Percentiles rank a stretch among this genome's conserved stretches.
These are phyloP conservation scores for Kuraishia hungarica DNA, from an alignment of 805 yeast species.

Conservation along the genomic window DNA sequence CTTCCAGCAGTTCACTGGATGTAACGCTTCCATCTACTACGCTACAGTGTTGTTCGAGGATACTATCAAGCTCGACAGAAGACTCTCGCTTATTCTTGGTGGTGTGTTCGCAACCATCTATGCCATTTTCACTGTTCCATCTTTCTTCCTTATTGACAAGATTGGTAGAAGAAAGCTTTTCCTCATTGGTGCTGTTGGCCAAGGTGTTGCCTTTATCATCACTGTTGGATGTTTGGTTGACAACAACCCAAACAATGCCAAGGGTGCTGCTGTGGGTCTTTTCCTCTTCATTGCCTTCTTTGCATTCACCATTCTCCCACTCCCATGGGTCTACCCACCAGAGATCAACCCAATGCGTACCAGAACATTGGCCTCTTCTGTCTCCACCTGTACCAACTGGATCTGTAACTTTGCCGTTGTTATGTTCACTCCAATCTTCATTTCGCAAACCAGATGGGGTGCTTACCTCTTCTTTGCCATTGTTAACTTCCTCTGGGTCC, in stretches of 20 bases:
- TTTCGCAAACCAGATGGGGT: constrained; percentile 27
- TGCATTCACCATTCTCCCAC: constrained; percentile 39
- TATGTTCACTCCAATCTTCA: constrained; percentile 38
- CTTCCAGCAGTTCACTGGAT: constrained; percentile 59
- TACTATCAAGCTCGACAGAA: constrained; percentile 29
- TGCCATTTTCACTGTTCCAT: constrained; percentile 26
- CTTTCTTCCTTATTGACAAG: constrained; percentile 49
- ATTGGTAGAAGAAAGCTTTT: constrained; percentile 51
- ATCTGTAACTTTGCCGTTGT: constrained; percentile 49
- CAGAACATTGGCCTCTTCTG: constrained; percentile 44
- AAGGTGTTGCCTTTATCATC: constrained; percentile 33
- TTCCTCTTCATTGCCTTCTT: constrained; percentile 39
- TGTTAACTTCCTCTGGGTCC: constrained; percentile 31
- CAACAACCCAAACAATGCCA: constrained; percentile 22
- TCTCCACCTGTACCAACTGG: constrained; percentile 53
- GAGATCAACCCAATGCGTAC: constrained; percentile 42
- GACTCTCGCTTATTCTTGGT: constrained; percentile 28
- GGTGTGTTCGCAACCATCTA: constrained; percentile 32
- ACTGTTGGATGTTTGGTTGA: constrained; percentile 26
- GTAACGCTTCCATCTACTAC: constrained; percentile 64
- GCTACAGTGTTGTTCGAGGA: constrained; percentile 39
- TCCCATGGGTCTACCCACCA: constrained; percentile 49
- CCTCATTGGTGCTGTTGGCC: constrained; percentile 25
- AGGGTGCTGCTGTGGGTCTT: constrained; percentile 36
- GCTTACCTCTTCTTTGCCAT: constrained; percentile 38